A percentile compares a stretch with the other conserved stretches of the same genome.
phyloP scores from a whole-genome alignment of 1,139 yeast species.

The Spencermartinsiella ligniputridi region DNA sequence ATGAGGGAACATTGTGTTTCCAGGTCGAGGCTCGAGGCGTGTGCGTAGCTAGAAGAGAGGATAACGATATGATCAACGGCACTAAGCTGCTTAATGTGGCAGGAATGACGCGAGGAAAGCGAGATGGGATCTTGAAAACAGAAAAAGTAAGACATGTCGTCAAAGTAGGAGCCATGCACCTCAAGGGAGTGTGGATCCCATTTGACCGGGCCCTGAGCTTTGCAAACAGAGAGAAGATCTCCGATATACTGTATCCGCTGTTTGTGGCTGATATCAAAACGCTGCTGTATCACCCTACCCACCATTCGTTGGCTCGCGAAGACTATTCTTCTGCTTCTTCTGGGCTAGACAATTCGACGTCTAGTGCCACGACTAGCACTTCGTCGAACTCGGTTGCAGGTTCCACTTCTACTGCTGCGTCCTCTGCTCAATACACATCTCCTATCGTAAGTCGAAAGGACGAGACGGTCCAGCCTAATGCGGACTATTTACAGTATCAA shows the following conservation, averaged over 20 bases:
- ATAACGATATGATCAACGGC: constrained; percentile 87
- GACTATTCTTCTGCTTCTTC: constrained; percentile 1
- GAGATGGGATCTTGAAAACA: constrained; percentile 86
- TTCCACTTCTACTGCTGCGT: constrained; percentile 7
- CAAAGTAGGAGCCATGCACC: constrained; percentile 90
- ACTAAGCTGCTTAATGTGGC: constrained; percentile 87
- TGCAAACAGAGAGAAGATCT: constrained; percentile 82
- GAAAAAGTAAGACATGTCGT: constrained; percentile 86
- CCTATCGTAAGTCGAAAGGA: constrained; percentile 2
- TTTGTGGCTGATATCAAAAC: constrained; percentile 77
- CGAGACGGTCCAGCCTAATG: constrained; percentile 5
- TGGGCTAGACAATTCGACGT: constrained; percentile 1
- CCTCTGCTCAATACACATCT: constrained; percentile 3
- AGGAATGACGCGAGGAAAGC: constrained; percentile 89
- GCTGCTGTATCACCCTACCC: constrained; percentile 23
- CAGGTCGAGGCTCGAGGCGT: constrained; percentile 90
- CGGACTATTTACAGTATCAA: constrained; percentile 4
- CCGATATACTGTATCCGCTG: constrained; percentile 75
- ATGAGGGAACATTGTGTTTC: constrained; percentile 86
- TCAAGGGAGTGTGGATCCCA: constrained; percentile 97
- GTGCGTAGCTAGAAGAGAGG: constrained; percentile 85
- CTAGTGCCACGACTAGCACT: neutral
- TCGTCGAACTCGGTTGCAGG: neutral
- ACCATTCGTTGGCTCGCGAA: neutral
- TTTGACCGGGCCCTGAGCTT: constrained; percentile 82